Conservation (phyloP, 129 eudicot species). For the sunflower (Helianthus annuus) region DNA sequence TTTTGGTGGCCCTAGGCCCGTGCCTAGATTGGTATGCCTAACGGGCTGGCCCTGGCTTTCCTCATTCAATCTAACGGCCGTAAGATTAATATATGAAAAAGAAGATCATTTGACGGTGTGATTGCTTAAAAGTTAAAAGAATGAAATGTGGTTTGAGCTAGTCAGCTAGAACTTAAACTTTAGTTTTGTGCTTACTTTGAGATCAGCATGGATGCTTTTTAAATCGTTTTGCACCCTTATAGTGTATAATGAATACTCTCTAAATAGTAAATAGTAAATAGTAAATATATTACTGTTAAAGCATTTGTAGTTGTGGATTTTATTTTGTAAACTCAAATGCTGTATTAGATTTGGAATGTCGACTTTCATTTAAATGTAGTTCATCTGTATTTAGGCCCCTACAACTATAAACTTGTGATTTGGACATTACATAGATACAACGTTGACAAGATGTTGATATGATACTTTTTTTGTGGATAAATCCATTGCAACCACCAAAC, state of each 20-base stretch:
- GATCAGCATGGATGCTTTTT: constrained; percentile 11
- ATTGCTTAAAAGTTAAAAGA: not conserved
- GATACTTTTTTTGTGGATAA: not conserved
- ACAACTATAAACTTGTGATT: constrained; percentile 9
- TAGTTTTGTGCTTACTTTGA: constrained; percentile 17
- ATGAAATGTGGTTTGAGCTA: not conserved
- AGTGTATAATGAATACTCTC: not conserved
- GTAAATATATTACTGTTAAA: not conserved
- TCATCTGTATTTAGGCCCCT: not conserved
- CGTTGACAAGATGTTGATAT: not conserved
- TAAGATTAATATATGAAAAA: constrained; percentile 15
- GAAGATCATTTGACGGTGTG: not conserved
- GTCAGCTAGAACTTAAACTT: not conserved
- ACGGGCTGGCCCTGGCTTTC: not conserved
- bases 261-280: not conserved
- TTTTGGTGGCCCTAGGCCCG: no score
- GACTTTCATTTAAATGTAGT: not conserved
- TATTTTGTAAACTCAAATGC: constrained; percentile 10
- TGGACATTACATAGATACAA: constrained; percentile 13
- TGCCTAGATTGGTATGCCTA: no score
- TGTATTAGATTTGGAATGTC: not conserved
- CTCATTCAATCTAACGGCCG: not conserved
- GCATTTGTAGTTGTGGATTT: not conserved
- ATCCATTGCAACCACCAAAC: not conserved
- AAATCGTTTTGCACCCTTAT: not conserved